Evolutionary conservation across 2,329 filamentous ascomycete genomes (phyloP).

Genomic region (Fragosphaeria purpurea): DNA sequence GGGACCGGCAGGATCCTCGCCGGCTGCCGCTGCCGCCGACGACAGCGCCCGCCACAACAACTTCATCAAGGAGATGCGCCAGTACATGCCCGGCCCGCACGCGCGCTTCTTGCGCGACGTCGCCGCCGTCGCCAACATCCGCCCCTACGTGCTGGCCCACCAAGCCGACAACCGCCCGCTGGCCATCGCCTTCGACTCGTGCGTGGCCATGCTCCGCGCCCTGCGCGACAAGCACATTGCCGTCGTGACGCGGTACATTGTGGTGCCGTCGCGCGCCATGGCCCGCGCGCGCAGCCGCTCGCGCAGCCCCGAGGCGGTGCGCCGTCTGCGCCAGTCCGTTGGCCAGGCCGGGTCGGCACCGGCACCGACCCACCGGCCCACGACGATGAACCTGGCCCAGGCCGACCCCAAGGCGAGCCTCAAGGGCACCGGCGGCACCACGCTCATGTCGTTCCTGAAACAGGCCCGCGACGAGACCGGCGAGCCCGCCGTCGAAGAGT

Average conservation of each 20-base stretch:
- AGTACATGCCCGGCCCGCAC: conserved; percentile 92
- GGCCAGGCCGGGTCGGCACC: not conserved
- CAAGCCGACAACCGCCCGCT: conserved; percentile 50
- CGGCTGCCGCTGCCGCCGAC: not conserved
- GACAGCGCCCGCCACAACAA: conserved; percentile 49
- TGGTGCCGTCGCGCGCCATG: conserved; percentile 70
- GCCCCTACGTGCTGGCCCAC: conserved; percentile 62
- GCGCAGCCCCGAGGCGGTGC: conserved; percentile 38
- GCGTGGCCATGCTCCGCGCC: conserved; percentile 56
- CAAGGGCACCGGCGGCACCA: conserved; percentile 85
- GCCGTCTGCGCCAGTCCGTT: conserved; percentile 14
- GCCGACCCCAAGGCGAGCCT: conserved; percentile 39
- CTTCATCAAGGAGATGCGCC: conserved; percentile 94
- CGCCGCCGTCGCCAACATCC: conserved; percentile 71
- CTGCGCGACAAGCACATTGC: conserved; percentile 93
- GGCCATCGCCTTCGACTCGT: conserved; percentile 79
- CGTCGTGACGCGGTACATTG: conserved; percentile 92
- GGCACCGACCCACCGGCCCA: conserved; percentile 8
- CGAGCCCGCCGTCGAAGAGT: conserved; percentile 69
- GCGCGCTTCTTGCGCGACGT: conserved; percentile 81
- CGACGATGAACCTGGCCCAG: conserved; percentile 9
- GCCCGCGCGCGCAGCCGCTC: conserved; percentile 50
- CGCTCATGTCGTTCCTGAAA: conserved; percentile 90
- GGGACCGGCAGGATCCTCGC: conserved; percentile 20
- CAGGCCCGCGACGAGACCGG: conserved; percentile 94